Evolutionary conservation across 2,329 filamentous ascomycete genomes (phyloP), one percentile per base, ranked within the genome.

Genomic region (Apiospora arundinis): DNA sequence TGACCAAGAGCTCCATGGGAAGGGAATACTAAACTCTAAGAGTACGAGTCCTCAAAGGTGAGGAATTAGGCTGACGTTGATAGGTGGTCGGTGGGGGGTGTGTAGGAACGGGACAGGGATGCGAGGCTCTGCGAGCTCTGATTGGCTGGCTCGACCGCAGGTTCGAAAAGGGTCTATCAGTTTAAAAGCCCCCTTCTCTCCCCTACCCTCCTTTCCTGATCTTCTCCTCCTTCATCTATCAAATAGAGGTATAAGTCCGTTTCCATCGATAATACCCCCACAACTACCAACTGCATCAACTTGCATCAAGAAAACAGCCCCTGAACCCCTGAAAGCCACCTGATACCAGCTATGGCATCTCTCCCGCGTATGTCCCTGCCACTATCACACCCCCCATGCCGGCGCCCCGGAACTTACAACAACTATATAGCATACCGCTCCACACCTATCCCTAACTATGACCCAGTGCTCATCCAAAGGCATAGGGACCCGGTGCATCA

Each of bases 161-260:
- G 56, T 69, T 11, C 18, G 14, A 28, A 37, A 68, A 52, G 56
- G 32, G 67, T 56, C 69, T 67, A 68, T 44, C 56, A 44, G 37
- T 69, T 71, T 63, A 63, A 71, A 71, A 69, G 60, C 63, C 46
- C 68, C 32, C 66, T 71, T 37, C 70, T 21, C 67, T 32, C 52
- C 56, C 21, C 56, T 44, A 32, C 67, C 68, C 67, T 67, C 37
- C 67, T 40, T 69, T 69, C 48, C 52, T 46, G 16, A 48, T 32
- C 69, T 69, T 63, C 37, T 67, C 67, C 63, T 60, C 49, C 52
- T 60, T 65, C 68, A 56, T 69, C 69, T 60, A 21, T 40, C 14
- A 37, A 42, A 23, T 6, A 32, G 6, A 23, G 1, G 6, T 14
- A 69, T 11, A 12, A n/a, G 18, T 23, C 44, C 14, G 65, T 44